Evolutionary conservation across 2,329 filamentous ascomycete genomes (phyloP).

Genomic region (Penicillium hordei): DNA sequence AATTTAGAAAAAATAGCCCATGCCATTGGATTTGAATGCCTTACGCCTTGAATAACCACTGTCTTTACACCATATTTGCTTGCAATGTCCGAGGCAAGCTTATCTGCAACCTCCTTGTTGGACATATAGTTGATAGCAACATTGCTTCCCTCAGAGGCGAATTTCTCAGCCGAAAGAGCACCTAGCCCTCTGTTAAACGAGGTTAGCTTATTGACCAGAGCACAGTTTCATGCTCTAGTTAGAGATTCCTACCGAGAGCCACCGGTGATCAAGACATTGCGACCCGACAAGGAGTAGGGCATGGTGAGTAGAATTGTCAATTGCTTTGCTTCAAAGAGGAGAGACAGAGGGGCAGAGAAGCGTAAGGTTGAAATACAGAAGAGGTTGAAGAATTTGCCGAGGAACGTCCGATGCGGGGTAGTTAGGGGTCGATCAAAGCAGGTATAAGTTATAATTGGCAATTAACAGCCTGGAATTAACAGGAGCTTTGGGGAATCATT

Average conservation of each 20-base stretch:
- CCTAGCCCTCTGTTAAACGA: slow-evolving; percentile 63
- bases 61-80: slow-evolving; percentile 53
- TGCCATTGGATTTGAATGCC: slow-evolving; percentile 20
- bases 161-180: slow-evolving; percentile 64
- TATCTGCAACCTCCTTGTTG: slow-evolving; percentile 59
- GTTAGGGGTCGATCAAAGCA: not conserved
- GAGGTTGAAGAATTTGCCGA: not conserved
- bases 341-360: not conserved
- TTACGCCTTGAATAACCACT: slow-evolving; percentile 60
- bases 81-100: slow-evolving; percentile 58
- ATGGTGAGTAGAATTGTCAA: slow-evolving; percentile 40
- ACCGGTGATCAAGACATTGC: slow-evolving; percentile 65
- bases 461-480: too few species aligned
- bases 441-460: too few species aligned
- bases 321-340: not conserved
- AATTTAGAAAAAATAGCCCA: not conserved
- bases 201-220: slow-evolving; percentile 4
- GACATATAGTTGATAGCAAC: slow-evolving; percentile 73
- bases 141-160: slow-evolving; percentile 67
- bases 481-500: not conserved
- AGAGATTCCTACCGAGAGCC: slow-evolving; percentile 57
- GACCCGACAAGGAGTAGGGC: slow-evolving; percentile 62
- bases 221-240: not conserved
- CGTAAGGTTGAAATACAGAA: not conserved
- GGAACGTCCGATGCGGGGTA: not conserved